These are phyloP conservation scores for Balakata baccata DNA, from an alignment of 345 rosid species.

Conservation along the genomic window DNA sequence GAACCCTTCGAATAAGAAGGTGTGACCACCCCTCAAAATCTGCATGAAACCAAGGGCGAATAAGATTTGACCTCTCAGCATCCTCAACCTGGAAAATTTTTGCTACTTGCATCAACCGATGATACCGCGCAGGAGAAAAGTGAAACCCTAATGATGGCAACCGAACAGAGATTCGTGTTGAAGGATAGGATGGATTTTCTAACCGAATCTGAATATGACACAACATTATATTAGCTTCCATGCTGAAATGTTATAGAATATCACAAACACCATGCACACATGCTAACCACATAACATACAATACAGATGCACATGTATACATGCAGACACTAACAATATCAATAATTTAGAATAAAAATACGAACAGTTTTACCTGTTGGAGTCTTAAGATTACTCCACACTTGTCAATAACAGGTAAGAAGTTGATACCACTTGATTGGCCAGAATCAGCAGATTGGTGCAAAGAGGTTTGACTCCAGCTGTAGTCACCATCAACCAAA, in stretches of 20 bases:
- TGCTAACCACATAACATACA: neutral
- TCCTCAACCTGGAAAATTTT: slow-evolving; percentile 72
- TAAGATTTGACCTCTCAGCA: slow-evolving; percentile 42
- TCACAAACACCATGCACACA: slow-evolving; percentile 9
- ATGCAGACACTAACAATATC: slow-evolving; percentile 5
- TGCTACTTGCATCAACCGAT: slow-evolving; percentile 84
- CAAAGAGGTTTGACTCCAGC: slow-evolving; percentile 54
- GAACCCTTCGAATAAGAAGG: slow-evolving; percentile 80
- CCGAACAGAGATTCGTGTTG: slow-evolving; percentile 76
- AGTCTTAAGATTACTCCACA: slow-evolving; percentile 81
- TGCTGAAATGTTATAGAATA: neutral
- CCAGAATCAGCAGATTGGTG: slow-evolving; percentile 31
- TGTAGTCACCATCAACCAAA: slow-evolving; percentile 90
- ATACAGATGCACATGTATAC: neutral
- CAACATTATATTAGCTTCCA: slow-evolving; percentile 20
- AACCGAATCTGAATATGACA: slow-evolving; percentile 57
- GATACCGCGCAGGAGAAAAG: slow-evolving; percentile 98
- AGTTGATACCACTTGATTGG: slow-evolving; percentile 31
- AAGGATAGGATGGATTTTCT: slow-evolving; percentile 78
- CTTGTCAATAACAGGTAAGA: slow-evolving; percentile 90
- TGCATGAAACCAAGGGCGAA: slow-evolving; percentile 79
- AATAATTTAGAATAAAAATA: slow-evolving; percentile 7
- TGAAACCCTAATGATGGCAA: slow-evolving; percentile 89
- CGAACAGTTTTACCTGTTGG: slow-evolving; percentile 65
- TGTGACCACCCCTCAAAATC: slow-evolving; percentile 94